Percentiles rank a stretch among this genome's conserved stretches.
These are phyloP conservation scores for Suaeda aralocaspica DNA, from an alignment of 148 eudicot genomes.

Conservation along the genomic window DNA sequence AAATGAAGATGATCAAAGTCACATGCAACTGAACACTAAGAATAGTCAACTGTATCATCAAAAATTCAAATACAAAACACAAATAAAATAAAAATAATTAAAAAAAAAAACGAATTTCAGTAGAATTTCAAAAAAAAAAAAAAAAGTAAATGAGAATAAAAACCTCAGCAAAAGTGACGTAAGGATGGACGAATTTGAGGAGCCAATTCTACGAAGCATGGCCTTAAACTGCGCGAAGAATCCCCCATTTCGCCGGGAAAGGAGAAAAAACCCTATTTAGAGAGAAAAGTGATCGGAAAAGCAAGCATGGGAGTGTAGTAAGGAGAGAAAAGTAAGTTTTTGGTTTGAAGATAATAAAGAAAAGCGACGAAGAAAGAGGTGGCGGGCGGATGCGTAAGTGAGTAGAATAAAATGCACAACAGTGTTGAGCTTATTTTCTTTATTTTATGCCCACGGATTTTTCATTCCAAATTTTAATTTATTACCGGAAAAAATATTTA, in stretches of 20 bases:
- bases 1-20: no score
- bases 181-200: conserved; percentile 90
- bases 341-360: not conserved
- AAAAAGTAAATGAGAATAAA: not conserved
- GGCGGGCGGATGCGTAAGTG: conserved; percentile 16
- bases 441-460: not conserved
- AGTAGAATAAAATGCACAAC: not conserved
- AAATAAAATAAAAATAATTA: no score
- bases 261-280: conserved; percentile 14
- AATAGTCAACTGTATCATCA: no score
- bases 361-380: not conserved
- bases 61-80: no score
- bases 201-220: conserved; percentile 95
- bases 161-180: conserved; percentile 72
- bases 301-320: conserved; percentile 7
- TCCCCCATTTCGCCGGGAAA: conserved; percentile 33
- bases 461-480: not conserved
- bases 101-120: no score
- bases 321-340: not conserved
- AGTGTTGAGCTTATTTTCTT: conserved; percentile 12
- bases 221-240: conserved; percentile 61
- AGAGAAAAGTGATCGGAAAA: not conserved
- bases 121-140: not conserved
- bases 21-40: no score
- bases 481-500: not conserved